Base-by-base conservation (phyloP, 176 grass and related monocot genomes). In the Triticum monococcum region DNA sequence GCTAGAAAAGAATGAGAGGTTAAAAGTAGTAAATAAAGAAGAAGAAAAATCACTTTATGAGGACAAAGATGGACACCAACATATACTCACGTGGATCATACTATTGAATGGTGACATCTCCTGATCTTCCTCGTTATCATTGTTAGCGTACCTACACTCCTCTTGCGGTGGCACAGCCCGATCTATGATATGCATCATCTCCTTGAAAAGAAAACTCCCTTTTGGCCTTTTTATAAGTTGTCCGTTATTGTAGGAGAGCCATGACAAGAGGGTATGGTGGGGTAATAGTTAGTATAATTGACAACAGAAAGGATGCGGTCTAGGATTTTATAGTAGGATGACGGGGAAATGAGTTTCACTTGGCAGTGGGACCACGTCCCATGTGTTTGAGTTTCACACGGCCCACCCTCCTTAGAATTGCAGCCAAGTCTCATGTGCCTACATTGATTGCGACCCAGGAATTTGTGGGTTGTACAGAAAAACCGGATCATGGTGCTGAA, bases 71-170 rank as follows among this genome's bases (percentile, higher is more conserved):
- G 72, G 8, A 50, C 8, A 75, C 48, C 28, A 31, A 9, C 25
- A 75, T 52, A 46, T 72, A 73, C 72, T 75, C 72, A 75, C 72
- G 28, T 52, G 72, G 48, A 43, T 75, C 43, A 52, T 52, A 25
- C 18, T 75, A 43, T 75, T 75, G 25, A 52, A 26, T 4, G 25
- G 25, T 12, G 45, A 8, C 24, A 75, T 31, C 25, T 75, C 72
- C 7, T 17, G 41, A 4, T 20, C 45, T 75, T 75, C 25, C 25
- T 31, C 43, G 14, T 75, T 52, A 25, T 9, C 14, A 14, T 52
- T 8, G 8, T 0, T 59, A 18, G 56, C 56, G 22, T 22, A 59
- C 56, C 18, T 59, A 59, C 17, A 9, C 7, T 22, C 56, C 7
- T 59, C 56, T 59, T 59, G 56, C 20, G 56, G 56, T 20, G 56